Evolutionary conservation across 768 basidiomycete genomes (phyloP).

Genomic region (button mushroom (Agaricus bisporus)): DNA sequence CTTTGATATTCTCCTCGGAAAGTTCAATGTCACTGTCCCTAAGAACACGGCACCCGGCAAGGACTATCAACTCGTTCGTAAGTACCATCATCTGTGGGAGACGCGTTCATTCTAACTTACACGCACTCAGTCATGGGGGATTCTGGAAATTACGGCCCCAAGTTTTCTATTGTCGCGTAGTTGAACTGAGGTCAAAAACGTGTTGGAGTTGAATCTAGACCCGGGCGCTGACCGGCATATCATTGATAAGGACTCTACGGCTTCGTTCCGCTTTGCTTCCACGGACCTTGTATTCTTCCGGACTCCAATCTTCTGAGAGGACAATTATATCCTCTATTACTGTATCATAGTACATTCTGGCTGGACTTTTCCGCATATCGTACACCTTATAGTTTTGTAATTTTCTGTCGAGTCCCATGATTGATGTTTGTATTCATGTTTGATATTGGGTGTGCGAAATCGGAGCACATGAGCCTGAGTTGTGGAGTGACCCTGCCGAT

Average conservation of each 20-base stretch:
- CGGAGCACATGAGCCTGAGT: background rate
- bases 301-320: slow-evolving; percentile 2
- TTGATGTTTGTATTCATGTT: background rate
- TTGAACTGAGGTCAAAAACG: background rate
- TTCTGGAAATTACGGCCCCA: slow-evolving; percentile 41
- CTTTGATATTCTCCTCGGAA: slow-evolving; percentile 30
- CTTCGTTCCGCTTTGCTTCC: background rate
- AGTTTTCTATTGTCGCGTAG: slow-evolving; percentile 38
- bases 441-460: background rate
- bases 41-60: slow-evolving; percentile 24
- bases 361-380: background rate
- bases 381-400: background rate
- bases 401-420: background rate
- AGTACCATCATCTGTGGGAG: slow-evolving; percentile 16
- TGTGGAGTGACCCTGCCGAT: background rate
- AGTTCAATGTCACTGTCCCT: slow-evolving; percentile 34
- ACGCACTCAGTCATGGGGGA: slow-evolving; percentile 41
- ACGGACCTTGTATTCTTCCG: slow-evolving; percentile 7
- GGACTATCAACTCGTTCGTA: slow-evolving; percentile 39
- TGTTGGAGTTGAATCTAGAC: background rate
- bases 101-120: background rate
- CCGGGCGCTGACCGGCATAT: background rate
- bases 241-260: background rate
- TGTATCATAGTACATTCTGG: slow-evolving; percentile 6
- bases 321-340: slow-evolving; percentile 3